Conservation (phyloP, 352 stramenopile genomes). For the Globisporangium solare region DNA sequence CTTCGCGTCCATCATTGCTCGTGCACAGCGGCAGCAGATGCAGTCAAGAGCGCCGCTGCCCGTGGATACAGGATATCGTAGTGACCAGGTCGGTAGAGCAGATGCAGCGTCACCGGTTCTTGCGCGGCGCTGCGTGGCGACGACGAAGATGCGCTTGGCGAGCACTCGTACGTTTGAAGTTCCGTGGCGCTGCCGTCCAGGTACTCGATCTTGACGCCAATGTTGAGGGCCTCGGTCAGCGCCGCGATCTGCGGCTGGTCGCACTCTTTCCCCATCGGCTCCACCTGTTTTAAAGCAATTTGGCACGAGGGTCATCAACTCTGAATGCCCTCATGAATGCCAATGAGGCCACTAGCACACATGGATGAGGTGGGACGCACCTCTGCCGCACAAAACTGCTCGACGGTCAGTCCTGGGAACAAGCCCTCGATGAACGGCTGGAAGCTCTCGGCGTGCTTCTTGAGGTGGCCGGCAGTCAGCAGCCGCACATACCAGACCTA, state of each 20-base stretch:
- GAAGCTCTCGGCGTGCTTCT: slow-evolving; percentile 85
- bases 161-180: slow-evolving; percentile 67
- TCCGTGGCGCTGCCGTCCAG: slow-evolving; percentile 79
- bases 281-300: slow-evolving; percentile 48
- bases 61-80: slow-evolving; percentile 93
- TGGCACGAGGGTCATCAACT: neutral
- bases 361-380: slow-evolving; percentile 14
- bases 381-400: slow-evolving; percentile 80
- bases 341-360: neutral
- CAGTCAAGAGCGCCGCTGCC: neutral
- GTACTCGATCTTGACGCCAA: slow-evolving; percentile 91
- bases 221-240: slow-evolving; percentile 87
- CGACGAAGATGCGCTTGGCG: slow-evolving; percentile 12
- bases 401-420: slow-evolving; percentile 74
- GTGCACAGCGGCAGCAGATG: neutral
- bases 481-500: slow-evolving; percentile 87
- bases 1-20: too few species aligned
- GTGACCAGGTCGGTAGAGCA: slow-evolving; percentile 93
- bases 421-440: slow-evolving; percentile 87
- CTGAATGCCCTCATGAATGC: neutral
- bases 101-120: slow-evolving; percentile 42
- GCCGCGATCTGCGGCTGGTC: slow-evolving; percentile 91
- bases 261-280: slow-evolving; percentile 93
- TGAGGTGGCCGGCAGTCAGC: slow-evolving; percentile 81
- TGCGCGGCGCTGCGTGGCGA: slow-evolving; percentile 7